Evolutionary conservation across 768 basidiomycete species (phyloP).

Genomic region (Trametes meyenii): DNA sequence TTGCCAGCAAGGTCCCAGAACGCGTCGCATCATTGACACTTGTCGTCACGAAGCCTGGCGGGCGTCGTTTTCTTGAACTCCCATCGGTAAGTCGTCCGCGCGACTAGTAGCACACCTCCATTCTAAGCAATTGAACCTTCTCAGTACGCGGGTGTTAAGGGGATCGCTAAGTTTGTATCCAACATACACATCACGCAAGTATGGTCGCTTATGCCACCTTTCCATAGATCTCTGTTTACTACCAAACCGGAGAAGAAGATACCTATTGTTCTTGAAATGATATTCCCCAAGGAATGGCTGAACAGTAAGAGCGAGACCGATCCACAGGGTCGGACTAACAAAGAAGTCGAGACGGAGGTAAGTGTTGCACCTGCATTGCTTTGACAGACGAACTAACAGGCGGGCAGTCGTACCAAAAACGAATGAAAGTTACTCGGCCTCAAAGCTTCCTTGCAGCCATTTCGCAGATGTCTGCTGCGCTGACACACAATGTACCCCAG

Average conservation of each 20-base stretch:
- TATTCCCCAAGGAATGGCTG: slow-evolving; percentile 68
- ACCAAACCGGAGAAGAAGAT: slow-evolving; percentile 51
- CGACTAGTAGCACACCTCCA: no score
- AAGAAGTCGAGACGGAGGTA: slow-evolving; percentile 60
- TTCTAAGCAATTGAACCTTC: background rate
- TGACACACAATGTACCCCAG: slow-evolving; percentile 60
- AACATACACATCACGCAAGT: background rate
- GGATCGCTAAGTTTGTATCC: background rate
- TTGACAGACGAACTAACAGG: background rate
- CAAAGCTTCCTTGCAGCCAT: slow-evolving; percentile 64
- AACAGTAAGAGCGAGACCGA: slow-evolving; percentile 54
- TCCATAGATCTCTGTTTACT: slow-evolving; percentile 38
- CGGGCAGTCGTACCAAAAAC: slow-evolving; percentile 47
- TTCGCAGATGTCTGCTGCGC: slow-evolving; percentile 71
- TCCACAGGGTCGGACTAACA: slow-evolving; percentile 61
- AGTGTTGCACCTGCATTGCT: slow-evolving; percentile 5
- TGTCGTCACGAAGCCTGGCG: slow-evolving; percentile 71
- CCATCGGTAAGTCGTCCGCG: slow-evolving; percentile 53
- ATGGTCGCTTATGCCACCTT: background rate
- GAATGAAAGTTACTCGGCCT: slow-evolving; percentile 54
- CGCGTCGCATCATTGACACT: slow-evolving; percentile 70
- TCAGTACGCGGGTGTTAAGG: slow-evolving; percentile 3
- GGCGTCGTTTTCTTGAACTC: slow-evolving; percentile 56
- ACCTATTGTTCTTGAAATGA: slow-evolving; percentile 53
- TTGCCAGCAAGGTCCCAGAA: slow-evolving; percentile 65